A percentile compares a stretch with the other conserved stretches of the same genome.
Evolutionary conservation across 2,329 filamentous ascomycete species (phyloP).

Genomic region (Colletotrichum tofieldiae): DNA sequence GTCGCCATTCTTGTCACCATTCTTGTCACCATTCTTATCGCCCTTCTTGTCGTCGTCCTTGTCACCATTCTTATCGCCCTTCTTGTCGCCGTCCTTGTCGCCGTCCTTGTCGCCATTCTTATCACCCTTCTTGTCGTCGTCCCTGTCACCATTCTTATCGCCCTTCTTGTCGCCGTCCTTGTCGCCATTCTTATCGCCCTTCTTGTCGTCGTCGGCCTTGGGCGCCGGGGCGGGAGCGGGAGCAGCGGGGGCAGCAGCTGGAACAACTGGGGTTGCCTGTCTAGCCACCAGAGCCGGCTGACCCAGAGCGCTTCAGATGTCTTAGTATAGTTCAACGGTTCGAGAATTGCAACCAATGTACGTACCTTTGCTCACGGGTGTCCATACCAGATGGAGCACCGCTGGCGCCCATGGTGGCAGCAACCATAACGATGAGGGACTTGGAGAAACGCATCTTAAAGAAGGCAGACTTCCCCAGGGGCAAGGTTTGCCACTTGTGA

Average conservation of each 20-base stretch:
- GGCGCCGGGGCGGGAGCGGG: constrained; percentile 8
- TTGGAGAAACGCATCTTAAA: constrained; percentile 39
- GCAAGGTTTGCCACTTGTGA: neutral
- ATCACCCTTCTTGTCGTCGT: neutral
- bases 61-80: constrained; percentile 3
- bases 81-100: neutral
- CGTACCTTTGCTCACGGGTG: constrained; percentile 29
- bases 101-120: neutral
- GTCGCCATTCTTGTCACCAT: neutral
- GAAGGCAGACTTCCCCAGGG: neutral
- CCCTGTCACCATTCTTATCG: constrained; percentile 12
- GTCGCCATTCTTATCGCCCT: neutral
- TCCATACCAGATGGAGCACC: constrained; percentile 31
- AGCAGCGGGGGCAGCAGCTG: neutral
- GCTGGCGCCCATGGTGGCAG: constrained; percentile 37
- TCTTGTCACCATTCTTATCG: constrained; percentile 1
- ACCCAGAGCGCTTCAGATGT: constrained; percentile 10
- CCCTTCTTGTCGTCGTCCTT: constrained; percentile 1
- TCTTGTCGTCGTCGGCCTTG: constrained; percentile 12
- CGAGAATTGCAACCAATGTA: too few relatives aligned
- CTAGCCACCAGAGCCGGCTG: constrained; percentile 9
- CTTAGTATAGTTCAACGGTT: neutral
- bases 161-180: constrained; percentile 7
- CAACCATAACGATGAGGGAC: constrained; percentile 40
- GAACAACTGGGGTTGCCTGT: constrained; percentile 14